Conservation (phyloP, 2,329 filamentous ascomycete species). For the Ophiostoma australiae region DNA sequence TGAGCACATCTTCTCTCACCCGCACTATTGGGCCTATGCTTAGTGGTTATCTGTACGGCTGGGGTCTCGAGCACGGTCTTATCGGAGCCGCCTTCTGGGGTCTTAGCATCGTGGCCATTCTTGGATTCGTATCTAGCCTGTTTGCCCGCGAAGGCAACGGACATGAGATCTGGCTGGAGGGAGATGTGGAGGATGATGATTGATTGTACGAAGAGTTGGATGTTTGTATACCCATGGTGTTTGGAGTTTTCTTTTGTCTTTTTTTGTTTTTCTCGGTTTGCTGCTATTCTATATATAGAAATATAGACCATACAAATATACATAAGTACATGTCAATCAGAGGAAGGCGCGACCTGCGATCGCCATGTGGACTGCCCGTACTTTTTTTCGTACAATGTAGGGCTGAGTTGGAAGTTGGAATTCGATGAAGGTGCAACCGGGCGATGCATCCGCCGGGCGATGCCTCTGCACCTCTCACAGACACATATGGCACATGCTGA, state of each 20-base stretch:
- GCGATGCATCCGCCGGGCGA: no score
- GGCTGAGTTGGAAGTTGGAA: not conserved
- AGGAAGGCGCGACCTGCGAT: not conserved
- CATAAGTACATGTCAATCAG: not conserved
- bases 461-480: not conserved
- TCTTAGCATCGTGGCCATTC: slow-evolving; percentile 46
- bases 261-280: not conserved
- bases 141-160: slow-evolving; percentile 56
- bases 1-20: slow-evolving; percentile 55
- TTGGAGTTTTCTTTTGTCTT: slow-evolving; percentile 1
- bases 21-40: slow-evolving; percentile 57
- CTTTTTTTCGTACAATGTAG: not conserved
- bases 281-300: not conserved
- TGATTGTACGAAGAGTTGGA: not conserved
- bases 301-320: not conserved
- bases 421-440: not conserved
- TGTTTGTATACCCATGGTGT: not conserved
- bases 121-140: slow-evolving; percentile 48
- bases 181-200: slow-evolving; percentile 48
- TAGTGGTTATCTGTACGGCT: slow-evolving; percentile 57
- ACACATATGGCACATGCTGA: not conserved
- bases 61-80: slow-evolving; percentile 51
- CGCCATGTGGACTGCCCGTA: not conserved
- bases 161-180: slow-evolving; percentile 60
- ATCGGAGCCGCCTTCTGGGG: slow-evolving; percentile 58